phyloP scores from a whole-genome alignment of 192 early-diverging fungal species.

The Podochytrium sp. region DNA sequence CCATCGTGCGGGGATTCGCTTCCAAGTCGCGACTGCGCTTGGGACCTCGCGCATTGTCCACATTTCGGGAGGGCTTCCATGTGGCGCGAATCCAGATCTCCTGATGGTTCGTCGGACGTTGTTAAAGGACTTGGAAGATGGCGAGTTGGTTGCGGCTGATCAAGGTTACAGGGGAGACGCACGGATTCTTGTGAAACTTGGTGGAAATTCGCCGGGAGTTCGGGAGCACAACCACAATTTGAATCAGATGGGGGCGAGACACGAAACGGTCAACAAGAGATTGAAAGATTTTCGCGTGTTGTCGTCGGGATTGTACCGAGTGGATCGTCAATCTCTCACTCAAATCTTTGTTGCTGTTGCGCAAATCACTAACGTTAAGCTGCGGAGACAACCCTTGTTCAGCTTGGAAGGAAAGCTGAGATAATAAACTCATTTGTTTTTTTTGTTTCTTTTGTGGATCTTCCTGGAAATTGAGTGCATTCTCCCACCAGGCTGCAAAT shows the following conservation, averaged over 20 bases:
- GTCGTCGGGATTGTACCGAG: background rate
- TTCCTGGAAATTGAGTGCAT: too few species aligned
- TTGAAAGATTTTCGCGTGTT: constrained; percentile 2
- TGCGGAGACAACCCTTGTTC: constrained; percentile 14
- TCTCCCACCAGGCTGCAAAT: too few species aligned
- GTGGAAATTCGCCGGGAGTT: background rate
- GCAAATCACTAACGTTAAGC: background rate
- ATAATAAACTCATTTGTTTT: too few species aligned
- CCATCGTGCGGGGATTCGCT: background rate
- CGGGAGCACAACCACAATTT: background rate
- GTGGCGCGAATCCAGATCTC: background rate
- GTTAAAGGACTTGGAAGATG: background rate
- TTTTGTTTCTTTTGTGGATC: too few species aligned
- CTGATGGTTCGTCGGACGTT: background rate
- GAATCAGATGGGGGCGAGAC: constrained; percentile 1
- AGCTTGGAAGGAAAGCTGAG: background rate
- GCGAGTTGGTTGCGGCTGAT: background rate
- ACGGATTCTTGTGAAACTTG: background rate
- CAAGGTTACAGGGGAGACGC: background rate
- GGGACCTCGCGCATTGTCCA: background rate
- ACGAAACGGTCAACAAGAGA: constrained; percentile 11
- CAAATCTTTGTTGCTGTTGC: background rate
- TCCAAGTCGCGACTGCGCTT: background rate
- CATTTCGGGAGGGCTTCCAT: background rate
- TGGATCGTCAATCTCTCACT: background rate